Conservation (phyloP, 495 filamentous ascomycete genomes). For the Talaromyces wortmannii region DNA sequence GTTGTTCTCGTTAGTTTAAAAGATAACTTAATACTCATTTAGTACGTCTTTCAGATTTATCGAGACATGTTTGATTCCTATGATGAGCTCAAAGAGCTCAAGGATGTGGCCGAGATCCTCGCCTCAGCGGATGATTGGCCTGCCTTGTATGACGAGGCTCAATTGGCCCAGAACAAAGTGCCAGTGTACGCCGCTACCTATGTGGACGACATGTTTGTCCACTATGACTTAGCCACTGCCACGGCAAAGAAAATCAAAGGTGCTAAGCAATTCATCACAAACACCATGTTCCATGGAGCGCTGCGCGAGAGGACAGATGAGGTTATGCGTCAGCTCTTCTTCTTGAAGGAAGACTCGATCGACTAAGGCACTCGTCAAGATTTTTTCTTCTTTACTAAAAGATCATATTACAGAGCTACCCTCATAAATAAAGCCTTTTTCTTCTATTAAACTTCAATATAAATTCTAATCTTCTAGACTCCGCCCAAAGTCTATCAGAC, state of each 20-base stretch:
- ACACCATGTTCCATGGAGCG: slow-evolving; percentile 80
- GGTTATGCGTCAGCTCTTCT: slow-evolving; percentile 63
- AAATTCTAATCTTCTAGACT: slow-evolving; percentile 54
- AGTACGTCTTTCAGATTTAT: slow-evolving; percentile 44
- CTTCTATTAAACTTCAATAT: not conserved
- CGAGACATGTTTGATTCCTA: slow-evolving; percentile 75
- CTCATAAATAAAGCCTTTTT: not conserved
- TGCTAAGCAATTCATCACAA: slow-evolving; percentile 77
- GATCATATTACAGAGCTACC: too few species aligned
- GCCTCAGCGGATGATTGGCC: slow-evolving; percentile 65
- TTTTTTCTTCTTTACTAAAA: not conserved
- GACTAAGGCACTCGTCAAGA: slow-evolving; percentile 40
- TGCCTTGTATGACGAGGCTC: slow-evolving; percentile 64
- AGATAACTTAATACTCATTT: not conserved
- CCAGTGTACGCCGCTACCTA: slow-evolving; percentile 86
- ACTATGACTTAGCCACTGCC: slow-evolving; percentile 61
- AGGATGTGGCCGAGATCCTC: slow-evolving; percentile 59
- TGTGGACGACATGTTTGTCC: slow-evolving; percentile 92
- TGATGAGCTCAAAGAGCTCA: slow-evolving; percentile 58
- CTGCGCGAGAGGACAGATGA: slow-evolving; percentile 65
- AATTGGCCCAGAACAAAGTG: slow-evolving; percentile 71
- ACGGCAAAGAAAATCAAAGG: slow-evolving; percentile 72
- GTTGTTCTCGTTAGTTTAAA: not conserved
- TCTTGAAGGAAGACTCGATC: slow-evolving; percentile 62
- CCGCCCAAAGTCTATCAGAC: slow-evolving; percentile 78